Evolutionary conservation across 768 basidiomycete genomes (phyloP).

Genomic region (Lactarius deliciosus): DNA sequence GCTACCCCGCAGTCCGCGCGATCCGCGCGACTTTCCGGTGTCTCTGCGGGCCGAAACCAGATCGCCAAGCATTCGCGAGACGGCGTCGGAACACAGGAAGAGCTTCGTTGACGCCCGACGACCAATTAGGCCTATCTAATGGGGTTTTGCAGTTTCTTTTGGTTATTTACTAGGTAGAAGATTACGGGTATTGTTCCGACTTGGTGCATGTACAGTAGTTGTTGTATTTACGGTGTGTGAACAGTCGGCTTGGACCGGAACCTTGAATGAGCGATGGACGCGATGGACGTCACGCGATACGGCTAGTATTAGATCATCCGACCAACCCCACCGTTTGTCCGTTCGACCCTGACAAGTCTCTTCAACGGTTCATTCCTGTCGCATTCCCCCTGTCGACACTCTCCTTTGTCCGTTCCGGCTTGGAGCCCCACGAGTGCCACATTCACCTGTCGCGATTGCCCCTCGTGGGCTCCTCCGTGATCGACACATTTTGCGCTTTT

Average conservation of each 20-base stretch:
- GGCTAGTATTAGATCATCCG: background rate
- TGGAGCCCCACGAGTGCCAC: background rate
- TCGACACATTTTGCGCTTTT: background rate
- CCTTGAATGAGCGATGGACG: too few relatives aligned
- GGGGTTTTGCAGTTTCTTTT: background rate
- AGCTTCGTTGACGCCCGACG: background rate
- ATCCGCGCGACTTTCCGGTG: constrained; percentile 1
- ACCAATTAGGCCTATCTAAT: background rate
- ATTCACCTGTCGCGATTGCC: background rate
- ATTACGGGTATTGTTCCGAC: background rate
- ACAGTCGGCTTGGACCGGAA: background rate
- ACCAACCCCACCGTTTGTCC: background rate
- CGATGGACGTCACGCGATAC: too few relatives aligned
- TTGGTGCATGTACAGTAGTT: background rate
- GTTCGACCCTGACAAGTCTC: background rate
- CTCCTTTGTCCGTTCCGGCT: background rate
- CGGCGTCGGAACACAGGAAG: background rate
- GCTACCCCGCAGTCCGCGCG: constrained; percentile 4
- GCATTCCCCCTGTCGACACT: background rate
- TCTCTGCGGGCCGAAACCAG: background rate
- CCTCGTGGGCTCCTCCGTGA: background rate
- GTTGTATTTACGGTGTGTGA: background rate
- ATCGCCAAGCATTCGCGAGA: background rate
- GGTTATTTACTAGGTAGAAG: background rate
- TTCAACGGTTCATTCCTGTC: background rate